Evolutionary conservation across 495 filamentous ascomycete species (phyloP), one percentile per base, ranked within the genome.

Genomic region (Tuber umbilicatum): DNA sequence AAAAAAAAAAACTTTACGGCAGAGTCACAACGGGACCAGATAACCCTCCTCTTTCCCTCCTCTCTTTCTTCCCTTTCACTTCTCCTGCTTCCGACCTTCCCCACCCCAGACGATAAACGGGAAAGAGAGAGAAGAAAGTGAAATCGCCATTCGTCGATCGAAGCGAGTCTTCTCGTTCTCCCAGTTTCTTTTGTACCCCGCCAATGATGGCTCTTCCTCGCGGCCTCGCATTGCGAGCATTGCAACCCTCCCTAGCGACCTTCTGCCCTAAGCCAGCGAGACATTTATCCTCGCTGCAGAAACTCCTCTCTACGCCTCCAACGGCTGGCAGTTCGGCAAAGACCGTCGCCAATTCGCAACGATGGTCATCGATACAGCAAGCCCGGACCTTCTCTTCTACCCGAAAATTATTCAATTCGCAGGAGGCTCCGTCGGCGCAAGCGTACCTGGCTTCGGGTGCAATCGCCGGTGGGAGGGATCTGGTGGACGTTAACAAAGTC

Each of bases 401-500:
- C n/a, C 42, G 70, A 70, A 77, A 79, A 50, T 69, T 83, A 41
- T 74, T 77, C 60, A 83, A 86, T 75, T 80, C 84, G 50, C 89
- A 94, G 83, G 85, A 87, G 77, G 90, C 93, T 64, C 94, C 94
- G 43, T 91, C 92, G 80, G 90, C 94, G 31, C 90, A 94, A 81
- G 92, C 94, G 70, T 97, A 97, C 83, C 86, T 98, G 73, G 88
- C 90, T 71, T 97, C 93, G 84, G 94, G 93, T 73, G 91, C 89
- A 70, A 89, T 98, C 76, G 90, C 90, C 80, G 85, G 88, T 38
- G 90, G 89, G 68, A 87, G 85, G 75, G 87, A 93, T 79, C 83
- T 91, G 69, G 90, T 98, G 67, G 90, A 97, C 85, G 95, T 99
- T 73, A 97, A 94, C 86, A 99, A 98, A 86, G 95, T 98, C n/a